Conservation (phyloP, 495 filamentous ascomycete genomes). For the Trichocladium uniseriatum region DNA sequence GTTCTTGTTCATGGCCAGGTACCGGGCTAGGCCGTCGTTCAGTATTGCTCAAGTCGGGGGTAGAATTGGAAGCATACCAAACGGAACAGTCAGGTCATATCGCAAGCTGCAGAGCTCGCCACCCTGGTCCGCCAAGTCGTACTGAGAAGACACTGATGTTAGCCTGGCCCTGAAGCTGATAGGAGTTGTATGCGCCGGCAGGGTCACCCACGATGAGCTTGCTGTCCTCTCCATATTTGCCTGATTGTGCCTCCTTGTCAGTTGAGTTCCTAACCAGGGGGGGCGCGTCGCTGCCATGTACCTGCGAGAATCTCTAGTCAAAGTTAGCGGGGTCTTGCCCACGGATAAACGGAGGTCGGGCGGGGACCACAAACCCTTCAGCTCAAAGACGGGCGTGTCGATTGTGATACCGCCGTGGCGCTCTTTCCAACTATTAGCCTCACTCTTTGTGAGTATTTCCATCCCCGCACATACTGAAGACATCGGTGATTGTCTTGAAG, state of each 20-base stretch:
- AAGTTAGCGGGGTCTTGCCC: background rate
- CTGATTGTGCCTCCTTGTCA: slow-evolving; percentile 46
- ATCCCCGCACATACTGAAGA: slow-evolving; percentile 45
- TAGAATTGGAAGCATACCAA: slow-evolving; percentile 26
- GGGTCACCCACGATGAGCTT: slow-evolving; percentile 67
- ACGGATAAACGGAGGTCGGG: background rate
- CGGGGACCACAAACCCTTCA: slow-evolving; percentile 23
- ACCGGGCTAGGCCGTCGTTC: slow-evolving; percentile 46
- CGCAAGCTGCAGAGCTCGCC: slow-evolving; percentile 76
- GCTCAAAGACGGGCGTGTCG: slow-evolving; percentile 42
- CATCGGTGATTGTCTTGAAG: slow-evolving; percentile 68
- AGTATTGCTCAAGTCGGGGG: background rate
- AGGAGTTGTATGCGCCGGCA: slow-evolving; percentile 51
- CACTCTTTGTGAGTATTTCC: background rate
- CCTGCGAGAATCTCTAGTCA: slow-evolving; percentile 57
- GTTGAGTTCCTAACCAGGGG: slow-evolving; percentile 47
- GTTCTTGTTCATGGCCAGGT: slow-evolving; percentile 79
- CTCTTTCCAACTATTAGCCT: slow-evolving; percentile 12
- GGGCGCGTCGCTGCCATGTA: slow-evolving; percentile 47
- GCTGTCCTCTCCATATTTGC: slow-evolving; percentile 87
- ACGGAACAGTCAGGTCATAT: slow-evolving; percentile 91
- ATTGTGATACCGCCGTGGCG: slow-evolving; percentile 36
- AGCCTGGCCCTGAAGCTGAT: slow-evolving; percentile 64
- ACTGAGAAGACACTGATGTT: slow-evolving; percentile 23
- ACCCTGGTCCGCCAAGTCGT: slow-evolving; percentile 82